Base-by-base conservation (phyloP, 805 yeast genomes). In the Teunomyces gatunensis region DNA sequence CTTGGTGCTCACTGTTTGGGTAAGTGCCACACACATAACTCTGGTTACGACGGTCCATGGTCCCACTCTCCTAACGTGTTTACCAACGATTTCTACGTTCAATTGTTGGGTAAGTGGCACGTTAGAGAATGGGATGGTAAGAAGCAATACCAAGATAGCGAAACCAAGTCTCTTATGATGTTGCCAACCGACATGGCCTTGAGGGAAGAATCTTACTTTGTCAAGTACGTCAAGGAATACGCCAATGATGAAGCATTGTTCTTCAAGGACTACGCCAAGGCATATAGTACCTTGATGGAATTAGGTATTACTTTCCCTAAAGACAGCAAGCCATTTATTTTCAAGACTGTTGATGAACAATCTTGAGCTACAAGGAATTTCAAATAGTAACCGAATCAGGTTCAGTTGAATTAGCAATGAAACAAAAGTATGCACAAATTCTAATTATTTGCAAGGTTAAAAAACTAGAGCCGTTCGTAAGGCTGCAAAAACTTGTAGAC, bases 321-420 rank as follows among this genome's bases (percentile, higher is more conserved):
- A 15, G 68, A 71, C 29, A 61, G 73, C 25, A 64, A 71, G 52
- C 67, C 67, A n/a, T 70, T 72, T 58, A 60, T 60, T 39, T 84
- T 85, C 67, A 75, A 83, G 65, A 84, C 92, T 30, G 68, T 87
- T 49, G 90, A 85, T 35, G 90, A 85, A 44, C 90, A 85, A 71
- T 80, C 37, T n/a, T 34, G n/a, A 34, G 23, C 27, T 25, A 25
- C 10, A 7, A 25, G 11, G 27, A n/a, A 13, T 13, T 13, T 32
- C 18, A 4, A 13, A 30, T 30, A 30, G 34, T 32, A 5, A 7
- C 17, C 7, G n/a, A 15, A 32, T 13, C 34, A 21, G 7, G 7
- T 5, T 21, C 25, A 32, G 17, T 32, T 32, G 34, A 7, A 13
- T 32, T 32, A 15, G 34, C 13, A 32, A 32, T 9, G 10, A 13